Evolutionary conservation across 257 asterid genomes (phyloP), one percentile per base, ranked within the genome.

Genomic region (Solanum appendiculatum): DNA sequence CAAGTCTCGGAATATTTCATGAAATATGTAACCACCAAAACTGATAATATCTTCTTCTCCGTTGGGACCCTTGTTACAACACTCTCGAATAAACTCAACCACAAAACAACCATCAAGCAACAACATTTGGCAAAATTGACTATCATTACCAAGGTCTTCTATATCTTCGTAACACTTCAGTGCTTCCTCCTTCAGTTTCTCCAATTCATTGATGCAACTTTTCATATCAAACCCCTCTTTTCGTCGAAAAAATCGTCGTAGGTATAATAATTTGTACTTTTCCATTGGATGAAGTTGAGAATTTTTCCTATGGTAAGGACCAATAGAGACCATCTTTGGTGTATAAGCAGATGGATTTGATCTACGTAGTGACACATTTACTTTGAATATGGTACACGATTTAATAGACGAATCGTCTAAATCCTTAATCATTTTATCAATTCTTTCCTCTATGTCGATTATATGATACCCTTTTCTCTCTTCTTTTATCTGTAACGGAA

Each of bases 51-150:
- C 4, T 8, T 21, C 66, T 56, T 64, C 37, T 37, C 18, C 70
- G 3, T 5, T 6, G 21, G 56, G 37, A 20, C 10, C 7, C 2
- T 9, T 13, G 37, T 34, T 74, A 9, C 11, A 29, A 10, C 16
- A n/a, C 77, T 80, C 77, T 5, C 60, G 83, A 27, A 89, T 46
- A 6, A 68, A 81, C 80, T 89, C 89, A 21, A 89, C 81, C 7
- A 87, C 63, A 29, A 87, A 89, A 40, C 86, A 86, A 25, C 91
- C 88, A 66, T 89, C 89, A 37, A 77, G 78, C 42, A 87, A 46
- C 40, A 87, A 34, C 51, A 87, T 86, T 81, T 84, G 7, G 36
- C 2, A 58, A 36, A n/a, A 83, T 74, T 8, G 11, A 10, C 0
- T 3, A 4, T 37, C 34, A 16, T 14, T 82, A 0, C 5, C 23